A percentile compares a stretch with the other conserved stretches of the same genome.
These are phyloP conservation scores for Beauveria sp. DNA, from an alignment of 2,329 filamentous ascomycete genomes.

Conservation along the genomic window DNA sequence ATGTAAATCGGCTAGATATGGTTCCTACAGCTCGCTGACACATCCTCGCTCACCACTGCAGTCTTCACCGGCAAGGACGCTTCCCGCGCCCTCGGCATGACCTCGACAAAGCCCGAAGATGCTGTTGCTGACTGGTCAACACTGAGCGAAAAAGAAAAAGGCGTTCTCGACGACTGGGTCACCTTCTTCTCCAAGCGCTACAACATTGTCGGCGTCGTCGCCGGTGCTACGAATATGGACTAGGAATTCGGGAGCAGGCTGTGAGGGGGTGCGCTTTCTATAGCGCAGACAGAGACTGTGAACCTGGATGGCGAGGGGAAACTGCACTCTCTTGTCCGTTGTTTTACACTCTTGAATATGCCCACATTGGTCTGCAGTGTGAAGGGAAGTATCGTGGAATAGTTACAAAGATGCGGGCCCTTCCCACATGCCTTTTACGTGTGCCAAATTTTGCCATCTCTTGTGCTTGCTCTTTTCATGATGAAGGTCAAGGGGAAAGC, in stretches of 20 bases:
- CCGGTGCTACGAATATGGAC: conserved; percentile 51
- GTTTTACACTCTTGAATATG: neutral
- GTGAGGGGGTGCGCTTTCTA: neutral
- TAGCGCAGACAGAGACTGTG: neutral
- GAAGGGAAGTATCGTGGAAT: neutral
- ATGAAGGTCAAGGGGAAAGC: too few relatives aligned
- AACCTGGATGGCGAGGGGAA: neutral
- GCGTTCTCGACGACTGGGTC: conserved; percentile 81
- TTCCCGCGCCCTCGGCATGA: conserved; percentile 81
- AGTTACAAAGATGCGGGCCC: neutral
- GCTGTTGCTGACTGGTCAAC: conserved; percentile 76
- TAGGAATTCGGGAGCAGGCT: conserved; percentile 17
- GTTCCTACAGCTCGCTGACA: conserved; percentile 14
- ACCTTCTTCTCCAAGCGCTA: conserved; percentile 97
- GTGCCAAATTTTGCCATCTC: neutral
- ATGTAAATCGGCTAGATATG: neutral
- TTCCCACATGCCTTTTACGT: neutral
- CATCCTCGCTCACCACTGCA: conserved; percentile 28
- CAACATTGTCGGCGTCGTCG: conserved; percentile 70
- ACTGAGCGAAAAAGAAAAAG: conserved; percentile 77
- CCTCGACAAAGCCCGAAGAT: conserved; percentile 79
- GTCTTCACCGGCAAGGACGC: conserved; percentile 95
- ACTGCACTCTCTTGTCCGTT: neutral
- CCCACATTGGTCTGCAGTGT: neutral
- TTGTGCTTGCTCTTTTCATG: too few relatives aligned